These are phyloP conservation scores for Chenopodium quinoa DNA, from an alignment of 148 eudicot species.

Conservation along the genomic window DNA sequence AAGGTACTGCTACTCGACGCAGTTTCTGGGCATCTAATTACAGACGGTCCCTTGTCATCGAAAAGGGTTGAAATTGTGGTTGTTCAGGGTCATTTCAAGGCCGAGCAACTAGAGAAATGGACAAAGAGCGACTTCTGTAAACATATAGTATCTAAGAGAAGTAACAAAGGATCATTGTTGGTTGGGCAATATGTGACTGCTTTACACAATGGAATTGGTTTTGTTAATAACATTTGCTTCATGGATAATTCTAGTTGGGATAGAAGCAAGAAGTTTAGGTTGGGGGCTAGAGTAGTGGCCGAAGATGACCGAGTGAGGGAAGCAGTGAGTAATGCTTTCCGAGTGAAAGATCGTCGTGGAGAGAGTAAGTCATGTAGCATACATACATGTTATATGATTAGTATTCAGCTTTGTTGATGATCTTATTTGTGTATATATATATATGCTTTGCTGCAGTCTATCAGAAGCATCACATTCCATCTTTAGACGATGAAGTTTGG, in stretches of 20 bases:
- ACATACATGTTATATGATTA: too few relatives aligned
- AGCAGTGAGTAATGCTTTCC: conserved; percentile 22
- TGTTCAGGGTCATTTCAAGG: conserved; percentile 60
- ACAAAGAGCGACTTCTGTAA: conserved; percentile 43
- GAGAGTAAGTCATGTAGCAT: conserved; percentile 19
- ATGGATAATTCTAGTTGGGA: conserved; percentile 26
- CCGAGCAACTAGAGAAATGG: conserved; percentile 45
- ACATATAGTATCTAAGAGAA: conserved; percentile 44
- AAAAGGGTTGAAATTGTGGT: conserved; percentile 49
- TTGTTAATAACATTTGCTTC: conserved; percentile 10
- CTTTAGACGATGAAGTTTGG: conserved; percentile 16
- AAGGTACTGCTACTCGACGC: conserved; percentile 20
- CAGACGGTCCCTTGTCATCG: conserved; percentile 38
- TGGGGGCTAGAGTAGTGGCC: conserved; percentile 11
- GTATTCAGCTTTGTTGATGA: background rate
- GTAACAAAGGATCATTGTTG: conserved; percentile 53
- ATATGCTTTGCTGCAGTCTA: conserved; percentile 3
- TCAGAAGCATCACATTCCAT: background rate
- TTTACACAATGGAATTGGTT: conserved; percentile 20
- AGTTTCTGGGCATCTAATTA: conserved; percentile 3
- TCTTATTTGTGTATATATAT: background rate
- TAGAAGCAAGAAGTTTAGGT: conserved; percentile 24
- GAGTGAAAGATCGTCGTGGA: conserved; percentile 27
- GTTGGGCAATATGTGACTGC: conserved; percentile 33
- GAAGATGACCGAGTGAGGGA: conserved; percentile 15